phyloP scores from a whole-genome alignment of 1,139 yeast species.

The Debaryomyces sp. region DNA sequence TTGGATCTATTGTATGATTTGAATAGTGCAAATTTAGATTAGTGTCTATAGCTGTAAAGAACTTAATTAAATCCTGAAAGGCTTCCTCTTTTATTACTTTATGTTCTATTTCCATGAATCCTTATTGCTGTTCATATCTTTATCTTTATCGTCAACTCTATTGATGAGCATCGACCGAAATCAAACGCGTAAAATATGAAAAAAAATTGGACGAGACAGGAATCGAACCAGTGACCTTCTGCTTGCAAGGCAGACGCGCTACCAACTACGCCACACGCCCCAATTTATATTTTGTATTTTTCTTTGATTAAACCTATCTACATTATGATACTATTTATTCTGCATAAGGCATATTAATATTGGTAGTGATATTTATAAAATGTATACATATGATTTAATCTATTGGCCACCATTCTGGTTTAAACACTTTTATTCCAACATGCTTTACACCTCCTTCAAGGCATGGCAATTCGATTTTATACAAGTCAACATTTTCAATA shows the following conservation, averaged over 20 bases:
- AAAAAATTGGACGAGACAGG: slow-evolving; percentile 61
- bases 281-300: not conserved
- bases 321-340: too few species aligned
- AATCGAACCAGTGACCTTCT: slow-evolving; percentile 68
- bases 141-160: not conserved
- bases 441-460: slow-evolving; percentile 23
- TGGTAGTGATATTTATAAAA: not conserved
- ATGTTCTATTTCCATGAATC: not conserved
- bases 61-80: slow-evolving; percentile 6
- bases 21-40: slow-evolving; percentile 28
- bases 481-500: slow-evolving; percentile 29
- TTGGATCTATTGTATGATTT: slow-evolving; percentile 28
- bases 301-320: too few species aligned
- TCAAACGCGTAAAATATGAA: slow-evolving; percentile 12
- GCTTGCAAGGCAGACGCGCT: slow-evolving; percentile 73
- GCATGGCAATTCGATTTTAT: slow-evolving; percentile 33
- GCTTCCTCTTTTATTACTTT: not conserved
- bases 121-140: not conserved
- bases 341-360: too few species aligned
- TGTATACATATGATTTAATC: not conserved
- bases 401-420: slow-evolving; percentile 72
- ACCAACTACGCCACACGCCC: slow-evolving; percentile 78
- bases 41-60: slow-evolving; percentile 27
- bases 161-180: not conserved
- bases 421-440: slow-evolving; percentile 49